These are phyloP conservation scores for Beauveria asiatica DNA, from an alignment of 2,329 filamentous ascomycete species.

Conservation along the genomic window DNA sequence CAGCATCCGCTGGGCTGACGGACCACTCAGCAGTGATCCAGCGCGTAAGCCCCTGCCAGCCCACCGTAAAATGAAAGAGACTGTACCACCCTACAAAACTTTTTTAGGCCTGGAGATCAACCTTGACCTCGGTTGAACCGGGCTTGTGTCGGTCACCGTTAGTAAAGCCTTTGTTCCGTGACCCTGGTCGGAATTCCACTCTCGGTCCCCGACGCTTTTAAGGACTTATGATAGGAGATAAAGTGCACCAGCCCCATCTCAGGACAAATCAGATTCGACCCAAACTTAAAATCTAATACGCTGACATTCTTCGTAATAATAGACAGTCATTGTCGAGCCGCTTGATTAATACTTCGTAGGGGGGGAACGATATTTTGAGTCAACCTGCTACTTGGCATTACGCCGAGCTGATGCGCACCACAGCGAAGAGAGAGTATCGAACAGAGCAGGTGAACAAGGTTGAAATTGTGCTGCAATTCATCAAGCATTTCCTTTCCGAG, in stretches of 20 bases:
- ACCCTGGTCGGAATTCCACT: not conserved
- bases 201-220: conserved; percentile 10
- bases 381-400: not conserved
- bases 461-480: too few relatives aligned
- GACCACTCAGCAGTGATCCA: not conserved
- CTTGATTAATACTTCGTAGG: not conserved
- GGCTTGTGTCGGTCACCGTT: conserved; percentile 13
- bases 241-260: not conserved
- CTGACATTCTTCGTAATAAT: conserved; percentile 7
- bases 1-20: not conserved
- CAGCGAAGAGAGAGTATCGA: not conserved
- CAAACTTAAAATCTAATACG: conserved; percentile 2
- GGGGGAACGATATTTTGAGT: not conserved
- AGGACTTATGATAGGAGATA: conserved; percentile 11
- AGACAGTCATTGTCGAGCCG: not conserved
- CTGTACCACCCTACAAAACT: conserved; percentile 6
- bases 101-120: conserved; percentile 8
- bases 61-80: conserved; percentile 6
- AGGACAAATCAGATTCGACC: not conserved
- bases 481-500: too few relatives aligned
- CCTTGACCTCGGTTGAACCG: conserved; percentile 12
- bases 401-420: too few relatives aligned
- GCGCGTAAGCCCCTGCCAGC: conserved; percentile 1
- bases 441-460: too few relatives aligned
- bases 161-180: conserved; percentile 6